Evolutionary conservation across 306 rosid species (phyloP), one percentile per base, ranked within the genome.

Genomic region (Ormosia emarginata): DNA sequence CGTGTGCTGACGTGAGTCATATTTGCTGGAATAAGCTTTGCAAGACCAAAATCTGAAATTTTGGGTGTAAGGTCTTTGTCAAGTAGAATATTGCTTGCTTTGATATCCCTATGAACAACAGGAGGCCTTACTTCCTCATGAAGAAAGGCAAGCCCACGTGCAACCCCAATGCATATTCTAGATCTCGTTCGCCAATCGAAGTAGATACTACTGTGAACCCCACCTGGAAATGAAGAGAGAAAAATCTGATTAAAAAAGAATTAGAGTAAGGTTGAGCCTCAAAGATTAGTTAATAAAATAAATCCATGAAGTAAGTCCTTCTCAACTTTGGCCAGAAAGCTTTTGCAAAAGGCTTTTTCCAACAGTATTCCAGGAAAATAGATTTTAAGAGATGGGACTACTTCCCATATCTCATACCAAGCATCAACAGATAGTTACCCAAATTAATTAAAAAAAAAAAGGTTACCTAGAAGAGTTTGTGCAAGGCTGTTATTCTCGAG

Each of bases 21-120:
- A 79, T 93, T 89, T 30, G 98, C 74, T 3, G 99, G 97, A 71
- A 95, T 82, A 52, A 95, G 97, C 84, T 92, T 95, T 49, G 99
- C 99, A 10, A 95, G 99, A 33, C 99, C 99, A 59, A 95, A 95
- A 87, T 95, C 99, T 30, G 99, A 90, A 79, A 95, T 95, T 79
- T 88, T 95, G 39, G 99, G 97, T 11, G 86, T 78, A 33, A 95
- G 89, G 71, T 92, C 89, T 79, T 71, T 82, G 78, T 92, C 97
- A 12, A 95, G 98, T 43, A 95, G 92, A 84, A 95, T 95, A 61
- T 95, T 95, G 90, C 99, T 95, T 6, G 99, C 98, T 90, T 95
- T 95, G 84, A 95, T 95, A 78, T 95, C 99, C 73, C 99, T 90
- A 77, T 95, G 99, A 85, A 93, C 86, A 83, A 95, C 91, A 78